Evolutionary conservation across 2,329 filamentous ascomycete genomes (phyloP).

Genomic region (Hymenoscyphus fructigenus): DNA sequence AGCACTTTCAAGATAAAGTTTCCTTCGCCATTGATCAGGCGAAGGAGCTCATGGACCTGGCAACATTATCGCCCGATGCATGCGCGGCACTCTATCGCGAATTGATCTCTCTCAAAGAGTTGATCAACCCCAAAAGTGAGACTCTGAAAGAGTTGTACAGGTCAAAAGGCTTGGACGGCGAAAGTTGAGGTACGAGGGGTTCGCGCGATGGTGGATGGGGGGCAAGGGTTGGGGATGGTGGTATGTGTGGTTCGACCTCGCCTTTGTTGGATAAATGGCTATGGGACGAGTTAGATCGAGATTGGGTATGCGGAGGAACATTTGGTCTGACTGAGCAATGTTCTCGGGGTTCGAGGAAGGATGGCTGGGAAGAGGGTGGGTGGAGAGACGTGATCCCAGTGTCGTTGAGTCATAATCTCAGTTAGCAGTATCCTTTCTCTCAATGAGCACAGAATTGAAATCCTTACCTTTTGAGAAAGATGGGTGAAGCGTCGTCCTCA

Average conservation of each 20-base stretch:
- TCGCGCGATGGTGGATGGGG: not conserved
- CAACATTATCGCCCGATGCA: slow-evolving; percentile 17
- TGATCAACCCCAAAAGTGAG: slow-evolving; percentile 24
- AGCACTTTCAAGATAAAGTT: slow-evolving; percentile 9
- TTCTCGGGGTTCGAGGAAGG: not conserved
- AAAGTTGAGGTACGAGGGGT: not conserved
- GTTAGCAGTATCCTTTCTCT: slow-evolving; percentile 37
- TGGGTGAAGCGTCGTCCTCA: slow-evolving; percentile 36
- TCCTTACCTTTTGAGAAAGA: slow-evolving; percentile 30
- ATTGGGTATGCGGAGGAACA: not conserved
- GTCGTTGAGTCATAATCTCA: slow-evolving; percentile 10
- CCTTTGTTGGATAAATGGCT: not conserved
- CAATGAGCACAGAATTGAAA: slow-evolving; percentile 9
- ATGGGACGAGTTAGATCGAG: not conserved
- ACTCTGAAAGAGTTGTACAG: slow-evolving; percentile 14
- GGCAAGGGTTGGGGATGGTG: not conserved
- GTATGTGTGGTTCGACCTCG: not conserved
- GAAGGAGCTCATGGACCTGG: slow-evolving; percentile 19
- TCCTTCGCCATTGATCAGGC: slow-evolving; percentile 18
- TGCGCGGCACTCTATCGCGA: slow-evolving; percentile 27
- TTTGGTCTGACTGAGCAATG: not conserved
- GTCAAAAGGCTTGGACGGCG: not conserved
- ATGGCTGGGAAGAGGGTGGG: not conserved
- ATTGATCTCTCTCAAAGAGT: slow-evolving; percentile 20
- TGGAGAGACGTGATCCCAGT: not conserved